Percentiles rank a stretch among this genome's conserved stretches.
These are phyloP conservation scores for Neopestalotiopsis sp. DNA, from an alignment of 2,329 filamentous ascomycete species.

Conservation along the genomic window DNA sequence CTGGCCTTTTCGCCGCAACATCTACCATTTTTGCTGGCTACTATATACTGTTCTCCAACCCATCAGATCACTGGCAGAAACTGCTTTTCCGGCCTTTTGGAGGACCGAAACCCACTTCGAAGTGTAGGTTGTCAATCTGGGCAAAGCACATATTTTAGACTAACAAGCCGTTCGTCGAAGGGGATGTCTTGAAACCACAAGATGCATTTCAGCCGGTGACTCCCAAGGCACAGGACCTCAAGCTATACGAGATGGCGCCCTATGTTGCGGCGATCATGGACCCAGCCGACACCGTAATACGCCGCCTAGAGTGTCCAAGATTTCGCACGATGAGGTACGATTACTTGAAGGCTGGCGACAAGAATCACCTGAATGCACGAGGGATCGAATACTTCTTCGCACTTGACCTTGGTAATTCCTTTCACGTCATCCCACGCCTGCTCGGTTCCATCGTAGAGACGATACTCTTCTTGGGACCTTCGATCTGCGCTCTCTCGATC, in stretches of 20 bases:
- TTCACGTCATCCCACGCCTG: slow-evolving; percentile 53
- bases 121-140: background rate
- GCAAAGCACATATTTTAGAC: background rate
- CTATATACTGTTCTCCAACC: slow-evolving; percentile 9
- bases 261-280: slow-evolving; percentile 39
- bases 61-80: slow-evolving; percentile 6
- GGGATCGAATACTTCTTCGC: slow-evolving; percentile 55
- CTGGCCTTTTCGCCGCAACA: slow-evolving; percentile 16
- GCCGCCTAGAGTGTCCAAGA: slow-evolving; percentile 36
- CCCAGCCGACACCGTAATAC: slow-evolving; percentile 27
- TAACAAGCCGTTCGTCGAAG: background rate
- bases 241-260: slow-evolving; percentile 10
- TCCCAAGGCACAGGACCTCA: slow-evolving; percentile 2
- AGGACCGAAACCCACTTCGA: background rate
- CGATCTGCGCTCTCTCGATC: slow-evolving; percentile 58
- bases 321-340: slow-evolving; percentile 28
- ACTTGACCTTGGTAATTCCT: slow-evolving; percentile 53
- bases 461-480: slow-evolving; percentile 54
- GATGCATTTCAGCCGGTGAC: background rate
- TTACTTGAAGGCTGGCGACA: slow-evolving; percentile 22
- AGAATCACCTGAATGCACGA: background rate
- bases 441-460: slow-evolving; percentile 57
- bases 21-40: slow-evolving; percentile 16
- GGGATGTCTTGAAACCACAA: background rate
- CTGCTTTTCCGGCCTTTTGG: background rate